These are phyloP conservation scores for Speleostelium caveatum DNA, from an alignment of 78 protist species.

Conservation along the genomic window DNA sequence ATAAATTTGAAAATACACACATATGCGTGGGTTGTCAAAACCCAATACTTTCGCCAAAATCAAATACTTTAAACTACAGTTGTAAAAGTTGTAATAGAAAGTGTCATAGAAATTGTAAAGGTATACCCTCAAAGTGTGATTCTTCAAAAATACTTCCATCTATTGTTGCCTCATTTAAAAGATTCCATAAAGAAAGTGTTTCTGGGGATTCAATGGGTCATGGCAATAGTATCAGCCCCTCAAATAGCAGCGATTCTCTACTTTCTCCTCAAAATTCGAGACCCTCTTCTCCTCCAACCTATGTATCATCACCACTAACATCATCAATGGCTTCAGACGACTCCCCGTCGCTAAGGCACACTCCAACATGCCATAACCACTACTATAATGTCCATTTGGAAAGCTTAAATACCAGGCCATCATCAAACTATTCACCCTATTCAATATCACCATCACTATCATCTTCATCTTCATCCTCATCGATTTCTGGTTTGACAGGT, in stretches of 20 bases:
- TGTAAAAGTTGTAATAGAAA: constrained; percentile 46
- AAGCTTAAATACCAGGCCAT: background rate
- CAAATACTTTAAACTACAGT: constrained; percentile 26
- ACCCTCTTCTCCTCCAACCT: too few relatives aligned
- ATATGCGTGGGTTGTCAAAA: constrained; percentile 68
- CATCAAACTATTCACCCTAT: background rate
- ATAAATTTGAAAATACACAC: constrained; percentile 13
- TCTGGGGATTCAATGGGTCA: too few relatives aligned
- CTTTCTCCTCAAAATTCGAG: too few relatives aligned
- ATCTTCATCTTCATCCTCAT: background rate
- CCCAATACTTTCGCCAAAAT: constrained; percentile 35
- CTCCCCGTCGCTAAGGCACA: too few relatives aligned
- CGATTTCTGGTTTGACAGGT: too few relatives aligned
- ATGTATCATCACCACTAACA: background rate
- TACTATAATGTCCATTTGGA: too few relatives aligned
- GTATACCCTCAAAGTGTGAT: constrained; percentile 37
- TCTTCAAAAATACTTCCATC: constrained; percentile 25
- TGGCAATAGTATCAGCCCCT: too few relatives aligned
- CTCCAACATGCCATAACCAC: too few relatives aligned
- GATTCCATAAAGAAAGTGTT: constrained; percentile 1
- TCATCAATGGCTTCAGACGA: background rate
- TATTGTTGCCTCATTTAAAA: background rate
- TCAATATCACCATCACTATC: background rate
- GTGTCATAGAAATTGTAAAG: constrained; percentile 67
- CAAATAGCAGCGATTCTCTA: too few relatives aligned